Evolutionary conservation across 2,329 filamentous ascomycete species (phyloP).

Genomic region (Hypoxylon rubiginosum): DNA sequence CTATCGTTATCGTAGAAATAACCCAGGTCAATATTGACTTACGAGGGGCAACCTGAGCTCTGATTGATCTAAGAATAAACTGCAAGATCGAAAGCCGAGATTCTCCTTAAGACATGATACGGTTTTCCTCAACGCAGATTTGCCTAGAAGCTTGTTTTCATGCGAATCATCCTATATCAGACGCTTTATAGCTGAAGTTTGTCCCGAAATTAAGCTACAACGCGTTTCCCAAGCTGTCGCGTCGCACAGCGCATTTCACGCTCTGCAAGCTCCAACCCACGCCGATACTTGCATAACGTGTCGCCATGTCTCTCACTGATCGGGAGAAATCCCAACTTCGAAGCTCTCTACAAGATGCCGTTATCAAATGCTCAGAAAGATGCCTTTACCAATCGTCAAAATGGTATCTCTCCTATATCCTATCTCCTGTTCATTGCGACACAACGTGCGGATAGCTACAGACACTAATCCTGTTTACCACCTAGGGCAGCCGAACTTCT

Average conservation of each 20-base stretch:
- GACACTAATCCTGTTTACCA: constrained; percentile 6
- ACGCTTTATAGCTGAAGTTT: not conserved
- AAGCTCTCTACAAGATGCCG: constrained; percentile 83
- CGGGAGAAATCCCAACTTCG: constrained; percentile 75
- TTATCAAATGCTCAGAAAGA: constrained; percentile 91
- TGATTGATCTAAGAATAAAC: not conserved
- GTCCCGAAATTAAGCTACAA: constrained; percentile 2
- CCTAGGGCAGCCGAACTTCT: constrained; percentile 93
- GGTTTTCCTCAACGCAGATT: not conserved
- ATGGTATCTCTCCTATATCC: constrained; percentile 78
- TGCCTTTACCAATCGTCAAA: constrained; percentile 97
- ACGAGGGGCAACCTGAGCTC: constrained; percentile 29
- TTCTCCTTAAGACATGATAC: not conserved
- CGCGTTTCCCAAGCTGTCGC: constrained; percentile 17
- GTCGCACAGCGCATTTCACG: constrained; percentile 5
- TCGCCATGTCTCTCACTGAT: constrained; percentile 66
- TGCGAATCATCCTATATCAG: not conserved
- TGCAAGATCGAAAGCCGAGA: not conserved
- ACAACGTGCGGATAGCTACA: not conserved
- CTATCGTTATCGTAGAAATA: constrained; percentile 19
- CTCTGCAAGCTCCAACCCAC: not conserved
- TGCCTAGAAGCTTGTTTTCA: not conserved
- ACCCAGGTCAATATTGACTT: constrained; percentile 38
- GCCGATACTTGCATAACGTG: constrained; percentile 34
- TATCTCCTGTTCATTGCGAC: not conserved